Base-by-base conservation (phyloP, 352 stramenopile genomes). In the Phytophthora tentaculata region DNA sequence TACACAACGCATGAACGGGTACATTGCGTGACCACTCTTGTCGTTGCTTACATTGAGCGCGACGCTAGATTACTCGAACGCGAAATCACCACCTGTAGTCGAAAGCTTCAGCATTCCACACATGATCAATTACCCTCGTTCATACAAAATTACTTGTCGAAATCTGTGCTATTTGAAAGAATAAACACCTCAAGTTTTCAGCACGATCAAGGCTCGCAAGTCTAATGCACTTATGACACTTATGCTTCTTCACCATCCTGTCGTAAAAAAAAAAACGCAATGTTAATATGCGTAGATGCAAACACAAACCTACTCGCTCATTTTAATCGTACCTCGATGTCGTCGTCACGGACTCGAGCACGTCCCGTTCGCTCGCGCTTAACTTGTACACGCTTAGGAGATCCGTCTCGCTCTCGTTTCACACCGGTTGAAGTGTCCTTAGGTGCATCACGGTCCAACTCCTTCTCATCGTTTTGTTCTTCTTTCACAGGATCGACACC, bases 31-130 rank as follows among this genome's bases (percentile, higher is more conserved):
- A n/a, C n/a, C n/a, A n/a, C n/a, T n/a, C n/a, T 79, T 67, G 84
- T 88, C 16, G 73, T 82, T 14, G 83, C 80, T 35, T 91, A 89
- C 17, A 91, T 59, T 88, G 32, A 79, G 75, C 4, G 80, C 81
- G 0, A 85, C 2, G 9, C 14, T 37, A 8, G 29, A 3, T 32
- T 37, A 37, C 29, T 37, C 29, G 29, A 37, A 13, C 10, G 10
- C 29, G 29, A n/a, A n/a, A n/a, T 10, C 29, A 37, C 29, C 29
- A 37, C 29, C 14, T 5, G 29, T 37, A 37, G 29, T 13, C 29
- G 9, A 37, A 37, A 37, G 10, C 29, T 5, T 13, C 29, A 37
- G 7, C 29, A 37, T 10, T 37, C 29, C 29, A 37, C 29, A n/a
- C 29, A 14, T 13, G 9, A 37, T 37, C 29, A 37, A 37, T 32